Evolutionary conservation across 352 stramenopile species (phyloP).

Genomic region (Globisporangium carolinianum): DNA sequence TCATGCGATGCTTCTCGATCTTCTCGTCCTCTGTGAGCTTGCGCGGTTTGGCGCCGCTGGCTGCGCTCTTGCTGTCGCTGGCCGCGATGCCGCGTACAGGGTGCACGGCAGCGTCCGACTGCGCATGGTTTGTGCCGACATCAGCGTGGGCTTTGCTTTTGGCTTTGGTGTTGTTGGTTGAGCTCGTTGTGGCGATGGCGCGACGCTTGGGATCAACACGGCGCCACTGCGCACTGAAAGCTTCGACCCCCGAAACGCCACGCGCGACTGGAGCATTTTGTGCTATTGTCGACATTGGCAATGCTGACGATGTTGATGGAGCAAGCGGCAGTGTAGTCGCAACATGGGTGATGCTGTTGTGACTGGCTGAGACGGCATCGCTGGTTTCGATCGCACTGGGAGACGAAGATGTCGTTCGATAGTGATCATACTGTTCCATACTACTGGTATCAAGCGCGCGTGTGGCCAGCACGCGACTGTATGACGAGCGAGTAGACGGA

Average conservation of each 20-base stretch:
- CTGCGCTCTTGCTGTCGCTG: background rate
- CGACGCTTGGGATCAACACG: constrained; percentile 3
- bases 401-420: background rate
- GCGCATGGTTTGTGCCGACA: too few relatives aligned
- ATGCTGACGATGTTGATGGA: too few relatives aligned
- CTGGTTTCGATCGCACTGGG: background rate
- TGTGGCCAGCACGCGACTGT: background rate
- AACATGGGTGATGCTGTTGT: too few relatives aligned
- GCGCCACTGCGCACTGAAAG: constrained; percentile 8
- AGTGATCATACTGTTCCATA: constrained; percentile 1
- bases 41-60: background rate
- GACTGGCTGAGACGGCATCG: background rate
- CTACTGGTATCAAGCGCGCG: background rate
- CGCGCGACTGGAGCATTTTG: background rate
- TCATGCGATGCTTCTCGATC: constrained; percentile 42
- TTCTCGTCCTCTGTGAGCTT: constrained; percentile 27
- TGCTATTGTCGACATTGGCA: background rate
- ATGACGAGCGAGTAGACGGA: background rate
- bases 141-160: too few relatives aligned
- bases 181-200: too few relatives aligned
- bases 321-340: too few relatives aligned
- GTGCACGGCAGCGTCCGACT: background rate
- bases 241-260: background rate
- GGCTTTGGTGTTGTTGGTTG: too few relatives aligned
- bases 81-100: background rate